Evolutionary conservation across 192 early-diverging fungal species (phyloP).

Genomic region (Coemansia sp.): DNA sequence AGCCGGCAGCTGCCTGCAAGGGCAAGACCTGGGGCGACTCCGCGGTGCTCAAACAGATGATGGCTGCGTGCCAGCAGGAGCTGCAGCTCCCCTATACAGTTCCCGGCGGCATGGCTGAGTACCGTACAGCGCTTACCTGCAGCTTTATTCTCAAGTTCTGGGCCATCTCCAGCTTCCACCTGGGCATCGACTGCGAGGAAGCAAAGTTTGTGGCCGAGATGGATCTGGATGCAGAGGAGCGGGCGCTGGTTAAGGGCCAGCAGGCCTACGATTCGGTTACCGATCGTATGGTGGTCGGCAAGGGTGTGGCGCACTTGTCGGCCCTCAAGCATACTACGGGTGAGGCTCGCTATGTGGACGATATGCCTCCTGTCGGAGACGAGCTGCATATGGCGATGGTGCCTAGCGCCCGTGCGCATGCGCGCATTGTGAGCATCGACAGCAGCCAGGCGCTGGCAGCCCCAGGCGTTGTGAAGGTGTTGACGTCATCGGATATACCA

Average conservation of each 20-base stretch:
- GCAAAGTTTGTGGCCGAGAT: conserved; percentile 16
- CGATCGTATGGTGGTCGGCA: conserved; percentile 58
- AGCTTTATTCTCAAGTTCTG: conserved; percentile 70
- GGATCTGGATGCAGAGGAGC: conserved; percentile 15
- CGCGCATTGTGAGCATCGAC: conserved; percentile 65
- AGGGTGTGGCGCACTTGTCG: conserved; percentile 66
- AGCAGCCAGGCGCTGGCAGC: conserved; percentile 57
- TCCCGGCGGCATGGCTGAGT: conserved; percentile 71
- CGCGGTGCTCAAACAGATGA: conserved; percentile 43
- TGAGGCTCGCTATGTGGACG: conserved; percentile 79
- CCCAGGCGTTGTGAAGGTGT: conserved; percentile 66
- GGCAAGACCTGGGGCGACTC: conserved; percentile 61
- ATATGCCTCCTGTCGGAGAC: conserved; percentile 67
- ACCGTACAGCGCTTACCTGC: conserved; percentile 59
- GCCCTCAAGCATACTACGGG: conserved; percentile 84
- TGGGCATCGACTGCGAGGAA: conserved; percentile 13
- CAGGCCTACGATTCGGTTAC: conserved; percentile 52
- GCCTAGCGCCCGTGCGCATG: conserved; percentile 64
- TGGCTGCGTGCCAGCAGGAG: conserved; percentile 36
- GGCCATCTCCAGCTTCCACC: conserved; percentile 38
- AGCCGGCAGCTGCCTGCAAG: conserved; percentile 39
- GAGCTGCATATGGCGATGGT: conserved; percentile 73
- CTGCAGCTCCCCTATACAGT: conserved; percentile 53
- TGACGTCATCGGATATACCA: conserved; percentile 68
- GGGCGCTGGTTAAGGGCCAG: conserved; percentile 23